A percentile compares a stretch with the other conserved stretches of the same genome.
Evolutionary conservation across 2,329 filamentous ascomycete species (phyloP).

Genomic region (Aspergillus sp.): DNA sequence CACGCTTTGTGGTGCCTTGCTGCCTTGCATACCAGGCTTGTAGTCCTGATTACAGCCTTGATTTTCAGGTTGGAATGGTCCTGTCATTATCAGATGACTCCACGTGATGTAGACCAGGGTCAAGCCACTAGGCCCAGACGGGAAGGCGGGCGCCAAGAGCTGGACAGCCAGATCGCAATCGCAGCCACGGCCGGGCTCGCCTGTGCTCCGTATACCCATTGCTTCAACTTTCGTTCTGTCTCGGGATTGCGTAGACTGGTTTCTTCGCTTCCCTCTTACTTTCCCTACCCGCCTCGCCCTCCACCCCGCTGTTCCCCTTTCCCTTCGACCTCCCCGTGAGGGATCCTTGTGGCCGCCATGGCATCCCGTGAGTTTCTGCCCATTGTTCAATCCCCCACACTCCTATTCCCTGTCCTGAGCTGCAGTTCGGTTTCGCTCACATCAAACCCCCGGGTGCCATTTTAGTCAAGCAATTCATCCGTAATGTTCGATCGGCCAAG

Average conservation of each 20-base stretch:
- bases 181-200: conserved; percentile 18
- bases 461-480: conserved; percentile 98
- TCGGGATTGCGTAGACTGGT: conserved; percentile 20
- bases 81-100: not conserved
- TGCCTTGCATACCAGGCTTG: conserved; percentile 1
- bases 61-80: not conserved
- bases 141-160: conserved; percentile 7
- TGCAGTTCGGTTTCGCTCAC: conserved; percentile 23
- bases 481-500: conserved; percentile 96
- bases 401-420: conserved; percentile 21
- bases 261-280: conserved; percentile 22
- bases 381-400: conserved; percentile 21
- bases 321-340: conserved; percentile 34
- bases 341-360: conserved; percentile 56
- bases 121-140: conserved; percentile 1
- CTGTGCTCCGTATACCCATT: conserved; percentile 2
- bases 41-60: not conserved
- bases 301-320: conserved; percentile 2
- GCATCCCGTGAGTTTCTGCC: conserved; percentile 53
- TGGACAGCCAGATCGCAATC: conserved; percentile 20
- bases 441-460: conserved; percentile 14
- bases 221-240: conserved; percentile 6
- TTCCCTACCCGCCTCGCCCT: conserved; percentile 11
- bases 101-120: conserved; percentile 7
- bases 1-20: not conserved